These are phyloP conservation scores for Gypsophila paniculata DNA, from an alignment of 179 eudicot genomes.

Conservation along the genomic window DNA sequence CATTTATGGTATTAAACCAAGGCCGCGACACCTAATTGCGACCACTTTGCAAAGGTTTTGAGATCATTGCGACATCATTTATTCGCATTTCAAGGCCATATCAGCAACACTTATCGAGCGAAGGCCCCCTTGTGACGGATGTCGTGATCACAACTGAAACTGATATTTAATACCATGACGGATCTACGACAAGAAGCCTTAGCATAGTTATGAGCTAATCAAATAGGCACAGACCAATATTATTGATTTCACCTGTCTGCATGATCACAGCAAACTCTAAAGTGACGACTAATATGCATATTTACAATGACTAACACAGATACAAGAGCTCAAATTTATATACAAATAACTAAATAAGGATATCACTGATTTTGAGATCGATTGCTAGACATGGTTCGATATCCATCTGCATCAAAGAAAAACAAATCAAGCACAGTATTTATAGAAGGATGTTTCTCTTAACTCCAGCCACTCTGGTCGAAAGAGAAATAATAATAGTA, in stretches of 20 bases:
- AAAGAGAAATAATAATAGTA: background rate
- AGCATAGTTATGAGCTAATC: background rate
- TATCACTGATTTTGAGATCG: conserved; percentile 78
- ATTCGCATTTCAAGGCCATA: background rate
- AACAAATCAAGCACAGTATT: conserved; percentile 8
- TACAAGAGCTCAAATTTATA: conserved; percentile 10
- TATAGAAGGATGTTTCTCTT: background rate
- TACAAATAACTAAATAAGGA: conserved; percentile 51
- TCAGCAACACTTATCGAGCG: background rate
- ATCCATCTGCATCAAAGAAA: conserved; percentile 64
- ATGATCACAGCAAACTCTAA: background rate
- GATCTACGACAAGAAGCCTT: background rate
- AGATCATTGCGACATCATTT: background rate
- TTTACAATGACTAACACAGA: too few relatives aligned
- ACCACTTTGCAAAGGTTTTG: background rate
- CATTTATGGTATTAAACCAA: too few relatives aligned
- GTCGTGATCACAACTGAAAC: background rate
- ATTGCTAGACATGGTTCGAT: conserved; percentile 84
- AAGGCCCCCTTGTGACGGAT: too few relatives aligned
- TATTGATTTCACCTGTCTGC: background rate
- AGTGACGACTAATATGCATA: background rate
- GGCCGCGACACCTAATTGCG: too few relatives aligned
- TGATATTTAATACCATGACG: background rate
- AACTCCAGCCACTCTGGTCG: conserved; percentile 1
- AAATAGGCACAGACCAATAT: background rate